Base-by-base conservation (phyloP, 441 rosid genomes). In the Bruguiera hainesii region DNA sequence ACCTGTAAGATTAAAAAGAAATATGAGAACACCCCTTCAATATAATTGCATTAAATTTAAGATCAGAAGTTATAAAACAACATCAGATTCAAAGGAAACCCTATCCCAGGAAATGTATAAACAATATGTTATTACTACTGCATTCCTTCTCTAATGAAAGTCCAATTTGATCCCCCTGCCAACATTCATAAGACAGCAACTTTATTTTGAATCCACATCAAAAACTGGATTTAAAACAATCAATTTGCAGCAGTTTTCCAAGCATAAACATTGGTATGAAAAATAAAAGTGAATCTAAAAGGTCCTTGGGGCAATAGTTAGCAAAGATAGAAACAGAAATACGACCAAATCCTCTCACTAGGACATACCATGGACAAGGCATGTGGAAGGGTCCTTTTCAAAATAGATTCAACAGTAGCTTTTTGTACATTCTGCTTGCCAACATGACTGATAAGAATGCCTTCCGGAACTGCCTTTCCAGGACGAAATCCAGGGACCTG, bases 381-480 rank as follows among this genome's bases (percentile, higher is more conserved):
- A 68, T 94, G 97, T 52, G 99, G 97, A 74, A 94, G 97, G 60
- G 97, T 94, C 83, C 97, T 85, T 82, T 88, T 82, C 79, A 94
- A 64, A 69, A 94, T 86, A 68, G 99, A 87, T 76, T 94, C 99
- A 66, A 91, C 82, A 1, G 89, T 82, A 63, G 99, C 99, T 80
- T 78, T 83, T 69, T 78, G 80, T 68, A 94, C 84, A 77, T 78
- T 80, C 74, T 75, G 74, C 80, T 85, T 85, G 70, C 98, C 97
- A 46, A 88, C 83, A 68, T 87, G 85, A 78, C 82, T 78, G 23
- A 93, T 53, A 77, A 91, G 90, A 60, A 89, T 68, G 70, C 80
- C 77, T 82, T 94, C 96, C 0, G 97, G 97, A 66, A 89, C 87
- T 60, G 62, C 72, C 80, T 82, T 81, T 49, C 90, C 89, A n/a